Evolutionary conservation across 768 basidiomycete genomes (phyloP).

Genomic region (Suillus subluteus): DNA sequence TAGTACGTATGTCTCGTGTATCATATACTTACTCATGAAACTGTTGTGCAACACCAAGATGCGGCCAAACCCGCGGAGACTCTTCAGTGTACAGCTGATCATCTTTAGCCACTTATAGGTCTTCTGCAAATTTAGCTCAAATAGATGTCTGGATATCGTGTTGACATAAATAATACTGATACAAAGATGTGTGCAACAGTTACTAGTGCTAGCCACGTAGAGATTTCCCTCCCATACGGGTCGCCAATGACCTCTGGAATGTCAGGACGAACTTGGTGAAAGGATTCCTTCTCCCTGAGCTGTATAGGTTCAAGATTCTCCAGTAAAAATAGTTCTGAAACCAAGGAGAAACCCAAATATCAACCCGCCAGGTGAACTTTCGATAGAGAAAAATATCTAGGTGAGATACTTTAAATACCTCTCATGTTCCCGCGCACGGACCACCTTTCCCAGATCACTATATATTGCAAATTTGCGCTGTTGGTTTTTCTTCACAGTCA

Average conservation of each 20-base stretch:
- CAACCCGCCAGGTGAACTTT: constrained; percentile 76
- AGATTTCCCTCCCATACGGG: constrained; percentile 66
- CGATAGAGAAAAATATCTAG: constrained; percentile 37
- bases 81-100: neutral
- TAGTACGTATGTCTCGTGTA: neutral
- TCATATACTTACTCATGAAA: neutral
- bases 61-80: neutral
- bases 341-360: constrained; percentile 67
- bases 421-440: constrained; percentile 53
- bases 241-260: constrained; percentile 51
- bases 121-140: neutral
- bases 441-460: constrained; percentile 38
- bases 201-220: neutral
- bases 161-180: neutral
- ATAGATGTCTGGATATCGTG: neutral
- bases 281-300: constrained; percentile 60
- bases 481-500: constrained; percentile 40
- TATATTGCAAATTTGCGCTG: constrained; percentile 25
- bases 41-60: neutral
- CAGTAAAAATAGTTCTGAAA: constrained; percentile 25
- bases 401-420: constrained; percentile 14
- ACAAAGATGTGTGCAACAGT: neutral
- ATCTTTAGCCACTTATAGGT: neutral
- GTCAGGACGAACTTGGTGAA: constrained; percentile 72
- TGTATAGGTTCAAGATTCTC: constrained; percentile 57